Evolutionary conservation across 2,329 filamentous ascomycete species (phyloP).

Genomic region (Phialophora tarda): DNA sequence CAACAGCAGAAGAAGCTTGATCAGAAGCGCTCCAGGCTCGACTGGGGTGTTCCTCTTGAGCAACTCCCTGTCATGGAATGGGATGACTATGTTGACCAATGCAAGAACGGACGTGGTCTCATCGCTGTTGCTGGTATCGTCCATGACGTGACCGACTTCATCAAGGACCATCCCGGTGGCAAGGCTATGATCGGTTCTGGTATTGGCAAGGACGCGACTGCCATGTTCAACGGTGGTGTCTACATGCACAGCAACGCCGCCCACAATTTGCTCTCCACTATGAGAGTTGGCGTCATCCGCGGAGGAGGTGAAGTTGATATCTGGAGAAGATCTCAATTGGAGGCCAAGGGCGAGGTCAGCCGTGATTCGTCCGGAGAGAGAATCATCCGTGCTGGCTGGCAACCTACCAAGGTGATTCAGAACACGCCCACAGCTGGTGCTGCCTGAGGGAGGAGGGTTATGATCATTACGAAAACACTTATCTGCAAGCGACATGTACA

Average conservation of each 20-base stretch:
- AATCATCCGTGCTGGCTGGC: constrained; percentile 82
- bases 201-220: constrained; percentile 85
- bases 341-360: constrained; percentile 74
- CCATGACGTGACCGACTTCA: constrained; percentile 82
- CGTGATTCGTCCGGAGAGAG: constrained; percentile 81
- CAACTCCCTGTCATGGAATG: constrained; percentile 84
- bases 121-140: constrained; percentile 82
- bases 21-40: constrained; percentile 78
- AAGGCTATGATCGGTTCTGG: constrained; percentile 83
- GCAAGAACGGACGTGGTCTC: constrained; percentile 77
- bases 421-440: constrained; percentile 84
- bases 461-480: constrained; percentile 25
- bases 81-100: constrained; percentile 81
- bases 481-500: constrained; percentile 17
- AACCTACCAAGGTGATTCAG: constrained; percentile 81
- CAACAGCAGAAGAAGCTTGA: constrained; percentile 92
- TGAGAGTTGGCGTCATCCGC: constrained; percentile 84
- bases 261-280: constrained; percentile 85
- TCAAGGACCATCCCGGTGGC: constrained; percentile 88
- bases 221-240: constrained; percentile 90
- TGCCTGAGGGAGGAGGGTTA: constrained; percentile 58
- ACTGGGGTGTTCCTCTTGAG: constrained; percentile 86
- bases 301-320: constrained; percentile 90
- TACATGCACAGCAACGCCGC: constrained; percentile 90
- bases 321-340: constrained; percentile 82